A percentile compares a stretch with the other conserved stretches of the same genome.
Conservation (phyloP, 495 filamentous ascomycete genomes). For the Aspergillus sparsus region DNA sequence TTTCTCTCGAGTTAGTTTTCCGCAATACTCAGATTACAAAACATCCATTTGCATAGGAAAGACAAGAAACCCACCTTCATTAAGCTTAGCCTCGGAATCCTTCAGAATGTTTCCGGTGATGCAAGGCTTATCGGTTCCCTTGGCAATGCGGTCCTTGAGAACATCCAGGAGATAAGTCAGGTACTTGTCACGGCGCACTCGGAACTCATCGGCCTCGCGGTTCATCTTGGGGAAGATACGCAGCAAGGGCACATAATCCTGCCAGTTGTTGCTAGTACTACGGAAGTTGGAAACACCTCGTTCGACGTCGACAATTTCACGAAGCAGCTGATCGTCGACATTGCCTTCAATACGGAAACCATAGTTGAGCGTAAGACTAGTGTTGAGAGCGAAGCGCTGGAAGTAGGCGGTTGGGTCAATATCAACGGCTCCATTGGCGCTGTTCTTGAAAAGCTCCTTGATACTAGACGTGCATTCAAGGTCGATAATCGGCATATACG, state of each 20-base stretch:
- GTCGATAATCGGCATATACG: constrained; percentile 73
- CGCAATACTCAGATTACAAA: not conserved
- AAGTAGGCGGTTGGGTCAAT: constrained; percentile 67
- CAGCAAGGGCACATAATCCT: constrained; percentile 67
- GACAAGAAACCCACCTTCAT: constrained; percentile 49
- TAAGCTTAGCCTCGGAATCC: constrained; percentile 62
- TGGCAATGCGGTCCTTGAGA: constrained; percentile 59
- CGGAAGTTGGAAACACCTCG: constrained; percentile 64
- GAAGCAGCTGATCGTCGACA: constrained; percentile 57
- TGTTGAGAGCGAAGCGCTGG: constrained; percentile 67
- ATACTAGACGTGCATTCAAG: constrained; percentile 66
- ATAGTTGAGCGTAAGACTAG: constrained; percentile 66
- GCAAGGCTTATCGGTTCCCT: constrained; percentile 67
- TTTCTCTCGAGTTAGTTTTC: constrained; percentile 9
- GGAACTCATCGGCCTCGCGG: constrained; percentile 54
- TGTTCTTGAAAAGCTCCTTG: constrained; percentile 61
- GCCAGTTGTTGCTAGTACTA: constrained; percentile 69
- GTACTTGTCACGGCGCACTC: constrained; percentile 57
- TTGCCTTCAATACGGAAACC: constrained; percentile 62
- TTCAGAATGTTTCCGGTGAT: constrained; percentile 70
- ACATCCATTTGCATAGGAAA: not conserved
- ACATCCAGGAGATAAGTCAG: constrained; percentile 59
- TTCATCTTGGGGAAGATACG: constrained; percentile 58
- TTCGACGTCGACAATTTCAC: constrained; percentile 65
- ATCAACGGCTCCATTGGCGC: constrained; percentile 55